Base-by-base conservation (phyloP, 768 basidiomycete genomes). In the Termitomyces sp. region DNA sequence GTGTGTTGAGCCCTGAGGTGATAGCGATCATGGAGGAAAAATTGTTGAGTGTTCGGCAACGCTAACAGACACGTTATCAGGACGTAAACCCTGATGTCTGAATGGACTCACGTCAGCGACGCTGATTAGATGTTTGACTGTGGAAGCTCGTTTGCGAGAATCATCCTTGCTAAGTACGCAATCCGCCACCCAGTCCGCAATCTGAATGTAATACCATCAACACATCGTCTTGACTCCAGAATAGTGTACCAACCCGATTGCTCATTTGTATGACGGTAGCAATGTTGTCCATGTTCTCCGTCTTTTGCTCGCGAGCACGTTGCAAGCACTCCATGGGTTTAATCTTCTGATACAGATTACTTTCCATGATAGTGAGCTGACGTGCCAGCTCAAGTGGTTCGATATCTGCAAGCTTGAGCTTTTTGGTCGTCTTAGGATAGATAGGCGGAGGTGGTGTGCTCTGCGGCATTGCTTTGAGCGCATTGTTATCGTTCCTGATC, bases 1-100 rank as follows among this genome's bases (percentile, higher is more conserved):
- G 90, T 0, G 92, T 92, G 63, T 96, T 95, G 52, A 98, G 77
- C 7, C 94, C 96, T 14, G 96, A 96, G 37, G 94, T 86, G 55
- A 98, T 90, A 34, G 94, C 94, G 57, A 94, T 91, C 87, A 98
- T 92, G n/a, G 87, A 91, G 19, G 94, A 95, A 73, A 93, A 98
- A 72, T 98, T 98, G 69, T 95, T 91, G 61, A 98, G 73, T 17
- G 73, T 70, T 45, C 92, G 89, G 69, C 95, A 96, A 30, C 91
- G 90, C 95, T 98, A 61, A 19, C 19, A 16, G 37, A 19, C 28
- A 16, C 12, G 27, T 60, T 25, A 61, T 40, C 19, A 44, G 17
- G 40, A 44, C n/a, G 50, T 43, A 27, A 37, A 44, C 19, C 21
- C 32, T 27, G 25, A 34, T 46, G 30, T 12, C 42, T 30, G 9